Evolutionary conservation across 2,329 filamentous ascomycete species (phyloP).

Genomic region (Tolypocladium album): DNA sequence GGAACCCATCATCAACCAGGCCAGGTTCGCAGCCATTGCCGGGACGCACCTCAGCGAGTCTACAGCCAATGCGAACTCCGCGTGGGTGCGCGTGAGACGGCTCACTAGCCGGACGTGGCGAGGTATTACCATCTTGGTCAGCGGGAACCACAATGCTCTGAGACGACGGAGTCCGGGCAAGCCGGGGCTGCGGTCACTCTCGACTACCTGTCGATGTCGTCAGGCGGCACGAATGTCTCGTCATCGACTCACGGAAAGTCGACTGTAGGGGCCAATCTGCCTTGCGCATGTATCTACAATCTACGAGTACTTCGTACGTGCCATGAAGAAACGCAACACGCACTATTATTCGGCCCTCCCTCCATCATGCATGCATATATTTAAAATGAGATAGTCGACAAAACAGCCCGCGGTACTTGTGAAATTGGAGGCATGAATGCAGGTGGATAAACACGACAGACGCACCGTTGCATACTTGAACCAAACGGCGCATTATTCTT

Average conservation of each 20-base stretch:
- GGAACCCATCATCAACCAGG: background rate
- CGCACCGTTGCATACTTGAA: background rate
- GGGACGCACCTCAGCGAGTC: background rate
- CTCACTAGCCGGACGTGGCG: background rate
- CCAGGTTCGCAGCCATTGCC: background rate
- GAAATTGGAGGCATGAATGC: background rate
- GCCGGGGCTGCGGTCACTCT: background rate
- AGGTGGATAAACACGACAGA: background rate
- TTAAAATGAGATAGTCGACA: background rate
- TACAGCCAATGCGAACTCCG: background rate
- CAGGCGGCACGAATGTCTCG: background rate
- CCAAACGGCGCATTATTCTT: too few species aligned
- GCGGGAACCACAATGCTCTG: background rate
- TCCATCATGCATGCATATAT: background rate
- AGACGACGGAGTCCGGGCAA: background rate
- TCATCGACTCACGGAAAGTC: background rate
- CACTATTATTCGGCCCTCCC: background rate
- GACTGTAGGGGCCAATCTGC: background rate
- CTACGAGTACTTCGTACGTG: too few species aligned
- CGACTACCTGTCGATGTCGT: background rate
- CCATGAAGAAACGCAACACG: background rate
- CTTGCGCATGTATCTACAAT: background rate
- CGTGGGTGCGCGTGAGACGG: background rate
- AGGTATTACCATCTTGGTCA: background rate
- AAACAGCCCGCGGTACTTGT: background rate